Percentiles rank a stretch among this genome's conserved stretches.
Conservation (phyloP, 1,284 basidiomycete genomes). For the Moniliophthora roreri region DNA sequence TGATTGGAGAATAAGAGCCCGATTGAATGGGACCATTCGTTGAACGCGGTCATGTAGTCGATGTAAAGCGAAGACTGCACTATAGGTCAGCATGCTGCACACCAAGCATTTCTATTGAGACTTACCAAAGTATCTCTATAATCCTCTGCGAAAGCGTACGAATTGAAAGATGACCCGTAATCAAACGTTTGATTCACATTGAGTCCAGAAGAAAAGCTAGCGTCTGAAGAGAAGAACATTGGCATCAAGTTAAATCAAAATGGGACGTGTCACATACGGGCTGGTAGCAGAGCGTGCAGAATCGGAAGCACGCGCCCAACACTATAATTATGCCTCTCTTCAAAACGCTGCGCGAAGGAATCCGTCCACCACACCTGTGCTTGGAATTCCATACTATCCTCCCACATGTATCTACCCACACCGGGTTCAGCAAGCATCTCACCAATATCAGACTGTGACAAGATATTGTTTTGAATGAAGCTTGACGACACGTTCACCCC, state of each 20-base stretch:
- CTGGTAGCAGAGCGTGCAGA: background rate
- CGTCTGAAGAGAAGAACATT: background rate
- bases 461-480: conserved; percentile 18
- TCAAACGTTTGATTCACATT: conserved; percentile 1
- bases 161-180: background rate
- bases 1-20: conserved; percentile 19
- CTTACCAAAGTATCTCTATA: conserved; percentile 19
- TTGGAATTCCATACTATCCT: conserved; percentile 20
- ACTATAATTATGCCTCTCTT: conserved; percentile 18
- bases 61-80: conserved; percentile 17
- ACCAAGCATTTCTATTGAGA: too few relatives aligned
- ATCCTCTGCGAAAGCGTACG: conserved; percentile 12
- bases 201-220: background rate
- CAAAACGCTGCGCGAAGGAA: conserved; percentile 15
- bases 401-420: conserved; percentile 21
- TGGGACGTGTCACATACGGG: background rate
- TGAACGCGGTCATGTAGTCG: conserved; percentile 19
- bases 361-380: conserved; percentile 20
- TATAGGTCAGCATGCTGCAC: too few relatives aligned
- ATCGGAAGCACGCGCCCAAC: conserved; percentile 15
- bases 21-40: conserved; percentile 14
- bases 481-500: conserved; percentile 17
- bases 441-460: conserved; percentile 14
- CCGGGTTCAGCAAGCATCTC: conserved; percentile 14
- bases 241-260: background rate